Conservation (phyloP, 2,329 filamentous ascomycete species). For the Paracoccidioides brasiliensis region DNA sequence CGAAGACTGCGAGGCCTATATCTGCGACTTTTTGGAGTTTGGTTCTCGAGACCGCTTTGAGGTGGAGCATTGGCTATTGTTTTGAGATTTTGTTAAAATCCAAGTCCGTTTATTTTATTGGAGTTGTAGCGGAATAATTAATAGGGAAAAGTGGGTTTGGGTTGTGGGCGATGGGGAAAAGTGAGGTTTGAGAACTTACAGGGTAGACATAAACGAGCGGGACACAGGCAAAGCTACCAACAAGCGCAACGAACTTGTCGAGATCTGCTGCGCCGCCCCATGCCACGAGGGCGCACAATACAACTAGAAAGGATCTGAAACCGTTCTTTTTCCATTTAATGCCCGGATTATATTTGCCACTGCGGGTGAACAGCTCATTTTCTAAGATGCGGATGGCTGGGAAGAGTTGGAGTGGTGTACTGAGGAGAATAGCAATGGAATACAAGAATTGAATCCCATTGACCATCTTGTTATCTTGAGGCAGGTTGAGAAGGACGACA, state of each 20-base stretch:
- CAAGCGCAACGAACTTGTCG: constrained; percentile 92
- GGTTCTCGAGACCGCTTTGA: constrained; percentile 61
- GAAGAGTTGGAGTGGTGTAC: constrained; percentile 92
- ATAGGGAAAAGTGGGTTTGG: neutral
- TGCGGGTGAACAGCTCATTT: constrained; percentile 83
- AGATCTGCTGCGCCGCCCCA: constrained; percentile 87
- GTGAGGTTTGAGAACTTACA: constrained; percentile 43
- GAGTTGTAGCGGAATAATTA: constrained; percentile 1
- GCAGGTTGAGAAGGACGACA: constrained; percentile 88
- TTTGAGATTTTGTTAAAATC: neutral
- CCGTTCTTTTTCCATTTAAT: constrained; percentile 99
- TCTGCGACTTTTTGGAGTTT: constrained; percentile 58
- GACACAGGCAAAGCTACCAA: constrained; percentile 96
- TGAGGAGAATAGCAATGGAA: constrained; percentile 91
- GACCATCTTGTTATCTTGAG: constrained; percentile 88
- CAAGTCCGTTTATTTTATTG: neutral
- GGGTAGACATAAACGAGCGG: constrained; percentile 96
- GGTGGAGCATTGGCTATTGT: constrained; percentile 75
- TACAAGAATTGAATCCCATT: constrained; percentile 95
- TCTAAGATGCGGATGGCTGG: constrained; percentile 94
- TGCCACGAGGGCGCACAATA: constrained; percentile 72
- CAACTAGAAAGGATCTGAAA: constrained; percentile 87
- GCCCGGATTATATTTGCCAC: constrained; percentile 93
- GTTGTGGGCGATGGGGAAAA: neutral
- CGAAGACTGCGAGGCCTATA: constrained; percentile 65